A percentile compares a stretch with the other conserved stretches of the same genome.
Evolutionary conservation across 2,329 filamentous ascomycete genomes (phyloP).

Genomic region (Diaporthe humulicola): DNA sequence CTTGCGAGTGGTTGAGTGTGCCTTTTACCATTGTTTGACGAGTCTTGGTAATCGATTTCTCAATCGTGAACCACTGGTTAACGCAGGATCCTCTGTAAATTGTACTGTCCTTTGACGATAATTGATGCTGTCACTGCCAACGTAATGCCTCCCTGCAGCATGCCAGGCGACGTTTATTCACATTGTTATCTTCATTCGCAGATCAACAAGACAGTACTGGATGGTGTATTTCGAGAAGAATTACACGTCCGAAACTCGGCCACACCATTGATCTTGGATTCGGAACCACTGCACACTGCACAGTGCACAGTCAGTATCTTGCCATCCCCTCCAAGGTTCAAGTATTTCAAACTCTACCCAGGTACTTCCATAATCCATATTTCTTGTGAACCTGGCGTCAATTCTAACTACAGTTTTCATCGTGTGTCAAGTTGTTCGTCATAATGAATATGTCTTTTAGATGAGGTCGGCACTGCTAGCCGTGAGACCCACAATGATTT

Average conservation of each 20-base stretch:
- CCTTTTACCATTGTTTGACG: not conserved
- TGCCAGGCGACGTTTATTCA: not conserved
- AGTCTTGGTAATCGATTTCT: not conserved
- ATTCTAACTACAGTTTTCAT: not conserved
- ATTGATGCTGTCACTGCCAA: not conserved
- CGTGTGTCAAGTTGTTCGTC: not conserved
- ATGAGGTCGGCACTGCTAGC: not conserved
- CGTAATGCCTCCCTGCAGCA: not conserved
- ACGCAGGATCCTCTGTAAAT: too few species aligned
- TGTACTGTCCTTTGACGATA: not conserved
- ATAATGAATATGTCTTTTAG: slow-evolving; percentile 9
- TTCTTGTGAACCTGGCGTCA: too few species aligned
- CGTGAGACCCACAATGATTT: slow-evolving; percentile 33
- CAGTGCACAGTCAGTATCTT: not conserved
- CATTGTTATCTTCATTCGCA: not conserved
- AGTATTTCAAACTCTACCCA: too few species aligned
- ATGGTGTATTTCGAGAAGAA: not conserved
- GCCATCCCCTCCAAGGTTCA: not conserved
- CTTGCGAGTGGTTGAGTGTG: not conserved
- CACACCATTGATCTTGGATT: not conserved
- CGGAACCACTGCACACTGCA: not conserved
- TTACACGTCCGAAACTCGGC: not conserved
- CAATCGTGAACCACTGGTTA: not conserved
- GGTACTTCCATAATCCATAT: not conserved
- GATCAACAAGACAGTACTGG: not conserved